Conservation (phyloP, 805 yeast species). For the Torulaspora microellipsoides region DNA sequence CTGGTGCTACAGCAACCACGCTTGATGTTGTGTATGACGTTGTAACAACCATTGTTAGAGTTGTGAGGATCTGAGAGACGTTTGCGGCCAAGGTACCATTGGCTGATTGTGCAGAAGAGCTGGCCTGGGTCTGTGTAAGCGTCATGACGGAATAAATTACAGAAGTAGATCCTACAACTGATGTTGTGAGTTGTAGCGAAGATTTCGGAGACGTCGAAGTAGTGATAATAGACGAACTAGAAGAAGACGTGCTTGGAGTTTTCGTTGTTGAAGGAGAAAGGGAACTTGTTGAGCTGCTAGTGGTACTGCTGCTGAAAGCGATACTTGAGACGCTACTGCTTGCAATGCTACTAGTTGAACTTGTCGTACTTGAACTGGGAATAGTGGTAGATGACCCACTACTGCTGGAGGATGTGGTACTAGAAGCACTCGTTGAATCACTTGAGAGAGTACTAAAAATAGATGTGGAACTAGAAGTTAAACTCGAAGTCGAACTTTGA, state of each 20-base stretch:
- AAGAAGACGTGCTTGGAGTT: not conserved
- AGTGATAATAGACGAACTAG: conserved; percentile 1
- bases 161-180: conserved; percentile 18
- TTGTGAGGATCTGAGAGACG: conserved; percentile 1
- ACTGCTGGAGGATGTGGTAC: not conserved
- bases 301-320: conserved; percentile 2
- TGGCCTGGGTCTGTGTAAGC: conserved; percentile 12
- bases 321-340: conserved; percentile 2
- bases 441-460: not conserved
- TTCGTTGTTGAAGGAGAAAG: conserved; percentile 3
- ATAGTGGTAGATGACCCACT: not conserved
- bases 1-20: conserved; percentile 1
- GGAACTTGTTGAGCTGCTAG: conserved; percentile 1
- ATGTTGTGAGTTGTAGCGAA: conserved; percentile 10
- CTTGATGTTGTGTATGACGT: conserved; percentile 17
- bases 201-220: conserved; percentile 7
- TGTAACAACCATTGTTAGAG: conserved; percentile 16
- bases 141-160: conserved; percentile 21
- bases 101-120: not conserved
- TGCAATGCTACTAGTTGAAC: not conserved
- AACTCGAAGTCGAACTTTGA: conserved; percentile 2
- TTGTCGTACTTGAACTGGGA: not conserved
- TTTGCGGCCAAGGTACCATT: not conserved
- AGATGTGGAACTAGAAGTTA: conserved; percentile 1
- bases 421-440: not conserved